Evolutionary conservation across 225 moss, liverwort and hornwort genomes (phyloP), one percentile per base, ranked within the genome.

Genomic region (Takakia lepidozioides): DNA sequence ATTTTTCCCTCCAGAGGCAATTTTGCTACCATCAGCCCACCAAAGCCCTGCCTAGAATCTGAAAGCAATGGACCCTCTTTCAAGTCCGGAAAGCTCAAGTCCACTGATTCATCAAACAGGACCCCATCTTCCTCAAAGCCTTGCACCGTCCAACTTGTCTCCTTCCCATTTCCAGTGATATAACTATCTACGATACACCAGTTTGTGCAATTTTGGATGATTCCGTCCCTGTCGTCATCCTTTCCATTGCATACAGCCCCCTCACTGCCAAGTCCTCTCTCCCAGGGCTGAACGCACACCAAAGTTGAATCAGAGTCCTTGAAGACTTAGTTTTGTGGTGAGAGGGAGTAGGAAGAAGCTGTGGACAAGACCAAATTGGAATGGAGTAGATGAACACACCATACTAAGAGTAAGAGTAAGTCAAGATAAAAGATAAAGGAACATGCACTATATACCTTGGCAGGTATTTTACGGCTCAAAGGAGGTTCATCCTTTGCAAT

Each of bases 141-240:
- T 1, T 9, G 15, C 35, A 69, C 46, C 2, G 54, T 82, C 72
- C 76, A 66, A 0, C 66, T 60, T 10, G 73, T 66, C 56, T 65
- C 66, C 21, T 76, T 82, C 1, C 72, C 72, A 36, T 76, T 65
- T 15, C 56, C 15, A 14, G 59, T 69, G 49, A 72, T 60, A 0
- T 67, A 72, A 32, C 66, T 73, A 24, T 81, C 81, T 0, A 67
- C 66, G 0, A 66, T 57, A 27, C 72, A 82, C 81, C 76, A 76
- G 5, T 69, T 76, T 43, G 55, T 13, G 0, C 41, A 72, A 46
- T 52, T 38, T 49, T 56, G 52, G 1, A 62, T 56, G 14, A 32
- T 25, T 26, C 34, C 47, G 8, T 48, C 46, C 10, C 28, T 38
- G 0, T 69, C 54, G 0, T 49, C 58, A 2, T 49, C 66, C 15